phyloP scores from a whole-genome alignment of 2,329 filamentous ascomycete species.

The Pseudopyricularia cyperi region DNA sequence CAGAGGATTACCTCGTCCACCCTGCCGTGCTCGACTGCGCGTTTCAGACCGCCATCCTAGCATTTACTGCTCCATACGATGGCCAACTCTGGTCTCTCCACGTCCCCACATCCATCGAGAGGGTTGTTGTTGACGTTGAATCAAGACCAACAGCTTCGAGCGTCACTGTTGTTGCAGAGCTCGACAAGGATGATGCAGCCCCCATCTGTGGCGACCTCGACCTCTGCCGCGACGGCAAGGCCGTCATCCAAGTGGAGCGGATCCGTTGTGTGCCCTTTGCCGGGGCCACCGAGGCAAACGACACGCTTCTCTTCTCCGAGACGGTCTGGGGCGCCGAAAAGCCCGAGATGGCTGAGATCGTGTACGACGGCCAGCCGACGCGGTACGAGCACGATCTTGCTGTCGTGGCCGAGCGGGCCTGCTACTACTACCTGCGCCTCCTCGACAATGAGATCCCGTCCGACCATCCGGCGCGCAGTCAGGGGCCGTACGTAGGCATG shows the following conservation, averaged over 20 bases:
- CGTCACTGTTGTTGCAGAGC: neutral
- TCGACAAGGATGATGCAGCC: neutral
- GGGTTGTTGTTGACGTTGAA: neutral
- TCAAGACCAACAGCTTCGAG: neutral
- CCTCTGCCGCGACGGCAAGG: neutral
- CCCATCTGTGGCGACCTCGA: neutral
- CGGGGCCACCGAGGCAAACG: neutral
- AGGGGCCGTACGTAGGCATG: neutral
- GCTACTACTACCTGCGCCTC: neutral
- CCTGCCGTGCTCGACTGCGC: slow-evolving; percentile 20
- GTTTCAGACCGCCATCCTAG: slow-evolving; percentile 20
- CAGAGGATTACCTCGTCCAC: slow-evolving; percentile 13
- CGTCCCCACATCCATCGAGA: slow-evolving; percentile 13
- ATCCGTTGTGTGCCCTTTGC: neutral
- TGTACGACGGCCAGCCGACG: neutral
- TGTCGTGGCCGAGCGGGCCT: neutral
- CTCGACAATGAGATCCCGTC: neutral
- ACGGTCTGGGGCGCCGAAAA: neutral
- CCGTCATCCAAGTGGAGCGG: neutral
- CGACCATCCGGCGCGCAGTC: neutral
- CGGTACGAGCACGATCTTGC: neutral
- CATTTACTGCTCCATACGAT: slow-evolving; percentile 18
- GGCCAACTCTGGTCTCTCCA: slow-evolving; percentile 17
- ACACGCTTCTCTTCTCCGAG: neutral
- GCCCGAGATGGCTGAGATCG: neutral